Percentiles rank a stretch among this genome's conserved stretches.
Evolutionary conservation across 169 alveolate species (phyloP).

Genomic region (Plasmodium cynomolgi): DNA sequence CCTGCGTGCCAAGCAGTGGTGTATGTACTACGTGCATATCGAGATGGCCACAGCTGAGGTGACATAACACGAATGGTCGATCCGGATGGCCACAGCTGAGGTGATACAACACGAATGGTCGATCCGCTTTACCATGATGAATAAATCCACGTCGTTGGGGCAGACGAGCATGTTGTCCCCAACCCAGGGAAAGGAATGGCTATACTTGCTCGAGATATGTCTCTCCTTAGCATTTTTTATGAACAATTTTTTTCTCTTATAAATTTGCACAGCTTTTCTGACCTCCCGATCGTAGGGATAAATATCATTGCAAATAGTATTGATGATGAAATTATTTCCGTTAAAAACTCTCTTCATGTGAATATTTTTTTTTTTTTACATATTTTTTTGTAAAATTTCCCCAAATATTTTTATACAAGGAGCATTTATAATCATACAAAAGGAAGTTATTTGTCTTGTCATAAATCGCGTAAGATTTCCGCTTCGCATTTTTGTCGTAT

Average conservation of each 20-base stretch:
- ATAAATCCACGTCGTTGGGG: slow-evolving; percentile 25
- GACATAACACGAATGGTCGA: not conserved
- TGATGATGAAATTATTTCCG: slow-evolving; percentile 23
- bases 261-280: slow-evolving; percentile 19
- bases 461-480: slow-evolving; percentile 12
- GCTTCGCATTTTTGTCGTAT: slow-evolving; percentile 11
- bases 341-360: not conserved
- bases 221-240: slow-evolving; percentile 25
- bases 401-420: slow-evolving; percentile 39
- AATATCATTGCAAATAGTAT: slow-evolving; percentile 21
- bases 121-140: slow-evolving; percentile 22
- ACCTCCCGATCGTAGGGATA: slow-evolving; percentile 39
- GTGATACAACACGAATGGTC: not conserved
- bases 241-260: slow-evolving; percentile 38
- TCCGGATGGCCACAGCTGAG: not conserved
- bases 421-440: slow-evolving; percentile 60
- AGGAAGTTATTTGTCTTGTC: slow-evolving; percentile 46
- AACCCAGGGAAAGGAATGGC: slow-evolving; percentile 54
- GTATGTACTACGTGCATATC: too few species aligned
- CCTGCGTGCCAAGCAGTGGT: not conserved
- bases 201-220: slow-evolving; percentile 21
- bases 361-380: slow-evolving; percentile 19
- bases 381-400: slow-evolving; percentile 23
- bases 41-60: not conserved
- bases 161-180: slow-evolving; percentile 43